Evolutionary conservation across 2,329 filamentous ascomycete species (phyloP).

Genomic region (Fusarium sp.): DNA sequence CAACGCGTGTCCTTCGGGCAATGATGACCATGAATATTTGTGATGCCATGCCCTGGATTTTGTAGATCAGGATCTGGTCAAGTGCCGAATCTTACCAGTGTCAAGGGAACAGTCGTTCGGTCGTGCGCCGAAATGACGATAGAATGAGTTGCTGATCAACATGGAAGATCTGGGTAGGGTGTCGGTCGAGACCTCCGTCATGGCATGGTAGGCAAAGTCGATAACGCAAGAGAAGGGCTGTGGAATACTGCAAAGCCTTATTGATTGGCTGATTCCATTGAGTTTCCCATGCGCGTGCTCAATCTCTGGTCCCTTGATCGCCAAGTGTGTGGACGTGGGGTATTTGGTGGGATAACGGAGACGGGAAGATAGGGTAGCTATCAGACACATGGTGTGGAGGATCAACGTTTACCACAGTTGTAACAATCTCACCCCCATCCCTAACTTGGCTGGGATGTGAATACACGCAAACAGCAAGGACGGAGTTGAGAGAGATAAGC

Average conservation of each 20-base stretch:
- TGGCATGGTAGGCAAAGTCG: background rate
- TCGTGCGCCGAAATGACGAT: conserved; percentile 22
- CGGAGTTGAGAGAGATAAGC: conserved; percentile 29
- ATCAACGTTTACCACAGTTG: conserved; percentile 10
- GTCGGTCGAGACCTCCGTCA: background rate
- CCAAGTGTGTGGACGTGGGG: conserved; percentile 27
- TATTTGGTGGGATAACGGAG: conserved; percentile 15
- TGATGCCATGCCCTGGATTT: conserved; percentile 6
- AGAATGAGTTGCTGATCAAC: conserved; percentile 21
- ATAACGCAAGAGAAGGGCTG: conserved; percentile 9
- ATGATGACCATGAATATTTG: background rate
- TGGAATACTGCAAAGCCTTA: conserved; percentile 5
- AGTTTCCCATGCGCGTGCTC: conserved; percentile 32
- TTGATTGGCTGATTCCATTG: conserved; percentile 24
- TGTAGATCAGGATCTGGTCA: conserved; percentile 16
- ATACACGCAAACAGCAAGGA: conserved; percentile 1
- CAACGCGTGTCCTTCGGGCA: background rate
- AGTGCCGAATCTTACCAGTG: conserved; percentile 17
- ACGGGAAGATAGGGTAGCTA: conserved; percentile 19
- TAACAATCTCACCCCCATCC: conserved; percentile 3
- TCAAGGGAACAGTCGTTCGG: conserved; percentile 15
- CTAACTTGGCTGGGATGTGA: background rate
- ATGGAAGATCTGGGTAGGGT: conserved; percentile 18
- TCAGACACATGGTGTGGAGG: conserved; percentile 25
- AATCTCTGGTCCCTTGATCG: conserved; percentile 42